Base-by-base conservation (phyloP, 1,139 yeast genomes). In the Candida anutae region DNA sequence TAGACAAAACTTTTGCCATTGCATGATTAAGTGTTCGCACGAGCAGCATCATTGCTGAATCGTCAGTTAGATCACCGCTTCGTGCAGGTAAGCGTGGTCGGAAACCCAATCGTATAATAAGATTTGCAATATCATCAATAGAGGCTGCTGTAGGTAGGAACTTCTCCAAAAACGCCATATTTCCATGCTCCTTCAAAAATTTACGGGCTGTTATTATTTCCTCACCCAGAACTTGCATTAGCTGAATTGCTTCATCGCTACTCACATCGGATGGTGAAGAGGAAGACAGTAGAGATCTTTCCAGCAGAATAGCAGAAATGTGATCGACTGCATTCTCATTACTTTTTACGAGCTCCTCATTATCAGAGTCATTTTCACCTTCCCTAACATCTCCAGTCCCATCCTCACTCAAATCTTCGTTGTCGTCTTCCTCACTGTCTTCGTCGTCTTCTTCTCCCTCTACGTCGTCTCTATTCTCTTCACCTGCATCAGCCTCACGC, bases 91-190 rank as follows among this genome's bases (percentile, higher is more conserved):
- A 46, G 18, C 64, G 60, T 24, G 58, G 54, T 6, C 77, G 70
- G 42, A 62, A 77, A 2, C 84, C 84, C 17, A 77, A 46, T 28
- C 69, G 42, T 28, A 64, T 53, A 5, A 74, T 68, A 28, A 75
- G 51, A 27, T 47, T 53, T 17, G 71, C 43, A 16, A 78, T 62
- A 40, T 76, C 77, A 15, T 68, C 59, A 9, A 73, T 60, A 13
- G 70, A 60, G 10, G 84, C 74, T 2, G 71, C 68, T 2, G 68
- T 62, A 1, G 88, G 83, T 18, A 82, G 50, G 40, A 70, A 80
- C 26, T 62, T 58, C 32, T 71, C 72, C 29, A 84, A 52, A 40
- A 82, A 79, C 34, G 55, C 51, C 37, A 66, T 54, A 18, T 74
- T 63, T 0, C 95, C 95, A 34, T 70, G 51, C n/a, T 56, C 50